Base-by-base conservation (phyloP, 352 stramenopile genomes). In the Thalassiosira hispida region DNA sequence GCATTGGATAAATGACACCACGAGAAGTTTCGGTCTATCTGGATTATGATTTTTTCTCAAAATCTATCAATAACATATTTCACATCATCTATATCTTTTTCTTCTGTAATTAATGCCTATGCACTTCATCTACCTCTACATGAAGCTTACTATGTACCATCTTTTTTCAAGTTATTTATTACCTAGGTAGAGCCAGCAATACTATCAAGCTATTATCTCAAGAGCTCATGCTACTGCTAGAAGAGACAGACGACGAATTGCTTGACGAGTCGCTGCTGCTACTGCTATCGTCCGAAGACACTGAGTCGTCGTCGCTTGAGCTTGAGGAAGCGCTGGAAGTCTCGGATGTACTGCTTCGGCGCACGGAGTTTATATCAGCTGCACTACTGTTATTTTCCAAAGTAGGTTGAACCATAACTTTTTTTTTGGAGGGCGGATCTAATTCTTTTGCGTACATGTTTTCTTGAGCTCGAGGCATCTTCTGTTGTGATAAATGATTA, bases 211-310 rank as follows among this genome's bases (percentile, higher is more conserved):
- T n/a, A n/a, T n/a, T n/a, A n/a, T n/a, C n/a, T 60, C 23, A 35
- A 35, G 51, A 60, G 22, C 18, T 60, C 5, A 1, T 68, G 47
- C 60, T 68, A 42, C 22, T 27, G 23, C 40, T 55, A 35, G 56
- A 67, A 22, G 35, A 67, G 12, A 35, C 20, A 25, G 57, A 67
- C 35, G 57, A 55, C 22, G 35, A 67, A 22, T 53, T 31, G n/a
- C 35, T 55, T 40, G 56, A 65, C 14, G 57, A 67, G 20, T 55
- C 57, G 23, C 57, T 67, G 57, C 38, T 55, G 35, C 57, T 67
- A 51, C 22, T 20, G 38, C 27, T 47, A 44, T 25, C 42, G 12
- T 23, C 46, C 18, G 55, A 64, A 64, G 55, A 64, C 22, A 60
- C 51, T 14, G 55, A 63, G 40, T 40, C 12, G 33, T 22, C 35